phyloP scores from a whole-genome alignment of 306 rosid species.

The Echinosophora koreensis region DNA sequence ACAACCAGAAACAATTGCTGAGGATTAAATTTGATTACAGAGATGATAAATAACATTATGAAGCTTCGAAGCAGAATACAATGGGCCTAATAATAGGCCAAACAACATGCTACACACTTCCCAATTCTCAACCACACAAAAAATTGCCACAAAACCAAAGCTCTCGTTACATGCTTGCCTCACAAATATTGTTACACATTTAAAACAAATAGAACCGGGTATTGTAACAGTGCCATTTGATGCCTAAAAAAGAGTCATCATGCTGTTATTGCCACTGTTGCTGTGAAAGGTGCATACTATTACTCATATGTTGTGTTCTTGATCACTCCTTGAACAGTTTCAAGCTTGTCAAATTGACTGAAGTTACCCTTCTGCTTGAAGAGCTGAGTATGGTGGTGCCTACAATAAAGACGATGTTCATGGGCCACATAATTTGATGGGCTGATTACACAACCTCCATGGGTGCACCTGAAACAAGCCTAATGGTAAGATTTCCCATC shows the following conservation, averaged over 20 bases:
- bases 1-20: neutral
- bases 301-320: slow-evolving; percentile 55
- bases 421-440: slow-evolving; percentile 95
- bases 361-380: slow-evolving; percentile 93
- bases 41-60: neutral
- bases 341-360: slow-evolving; percentile 76
- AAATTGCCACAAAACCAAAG: slow-evolving; percentile 45
- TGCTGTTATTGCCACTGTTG: slow-evolving; percentile 6
- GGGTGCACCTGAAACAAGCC: slow-evolving; percentile 83
- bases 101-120: slow-evolving; percentile 33
- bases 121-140: slow-evolving; percentile 51
- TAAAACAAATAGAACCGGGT: slow-evolving; percentile 31
- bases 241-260: slow-evolving; percentile 27
- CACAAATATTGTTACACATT: slow-evolving; percentile 35
- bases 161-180: slow-evolving; percentile 40
- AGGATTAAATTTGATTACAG: neutral
- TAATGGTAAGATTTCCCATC: slow-evolving; percentile 87
- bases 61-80: slow-evolving; percentile 35
- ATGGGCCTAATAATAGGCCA: slow-evolving; percentile 15
- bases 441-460: slow-evolving; percentile 91
- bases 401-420: slow-evolving; percentile 86
- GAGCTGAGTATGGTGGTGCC: slow-evolving; percentile 91
- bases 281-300: slow-evolving; percentile 6
- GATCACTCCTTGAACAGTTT: slow-evolving; percentile 48
- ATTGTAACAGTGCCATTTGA: slow-evolving; percentile 44